Evolutionary conservation across 1,284 basidiomycete species (phyloP), one percentile per base, ranked within the genome.

Genomic region (Heterobasidion annosum): DNA sequence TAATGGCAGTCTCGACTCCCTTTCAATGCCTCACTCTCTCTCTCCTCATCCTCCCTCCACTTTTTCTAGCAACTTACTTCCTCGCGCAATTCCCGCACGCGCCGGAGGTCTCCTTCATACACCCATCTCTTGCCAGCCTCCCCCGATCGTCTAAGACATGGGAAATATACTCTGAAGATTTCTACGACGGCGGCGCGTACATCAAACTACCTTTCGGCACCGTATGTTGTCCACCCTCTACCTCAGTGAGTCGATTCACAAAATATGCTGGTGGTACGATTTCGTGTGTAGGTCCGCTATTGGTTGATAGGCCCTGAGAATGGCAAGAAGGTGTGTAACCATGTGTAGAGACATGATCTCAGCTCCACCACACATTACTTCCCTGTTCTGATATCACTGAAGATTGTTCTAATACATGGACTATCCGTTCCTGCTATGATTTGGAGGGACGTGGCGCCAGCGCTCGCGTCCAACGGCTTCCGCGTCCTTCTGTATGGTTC

Each of bases 371-470:
- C 42, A 15, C 25, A 8, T 18, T 43, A 16, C 48, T 56, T 46
- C 40, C 33, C 25, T 13, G 47, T 48, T 49, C 16, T 54, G 49
- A 50, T 47, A n/a, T 19, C 34, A 45, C 44, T 52, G 34, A 50
- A 89, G 86, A 72, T 90, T 35, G 79, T 86, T 10, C 73, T 90
- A n/a, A 81, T 90, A 8, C 85, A 89, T 58, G 88, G 87, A 8
- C 74, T 89, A n/a, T 87, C 85, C 9, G 78, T 88, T 34, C 88
- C 88, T 7, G 73, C 83, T 19, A 79, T 88, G 50, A 76, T 89
- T 52, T 90, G 85, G 85, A 82, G 79, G 61, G 80, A 86, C 50
- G 74, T 90, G 19, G 83, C 82, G 1, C 82, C 85, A 1, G 68
- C 69, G 48, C 76, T 89, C 2, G 81, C 78, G 13, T 68, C 74